Evolutionary conservation across 2,329 filamentous ascomycete genomes (phyloP).

Genomic region (Hymenoscyphus linearis): DNA sequence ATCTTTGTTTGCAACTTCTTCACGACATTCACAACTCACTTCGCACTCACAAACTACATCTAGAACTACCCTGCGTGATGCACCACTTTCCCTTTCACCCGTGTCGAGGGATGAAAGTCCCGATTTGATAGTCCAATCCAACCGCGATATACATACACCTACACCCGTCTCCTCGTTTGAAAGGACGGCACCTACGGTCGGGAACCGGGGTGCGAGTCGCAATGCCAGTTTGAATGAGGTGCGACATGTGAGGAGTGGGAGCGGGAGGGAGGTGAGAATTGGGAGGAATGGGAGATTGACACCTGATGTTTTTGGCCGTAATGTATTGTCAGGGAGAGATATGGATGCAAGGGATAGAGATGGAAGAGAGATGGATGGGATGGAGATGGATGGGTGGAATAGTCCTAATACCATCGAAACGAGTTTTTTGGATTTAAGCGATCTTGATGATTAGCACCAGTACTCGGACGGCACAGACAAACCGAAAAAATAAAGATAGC

Average conservation of each 20-base stretch:
- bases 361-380: no score
- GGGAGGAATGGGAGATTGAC: not conserved
- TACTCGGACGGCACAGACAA: no score
- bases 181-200: not conserved
- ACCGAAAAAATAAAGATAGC: no score
- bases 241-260: not conserved
- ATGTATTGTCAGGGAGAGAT: conserved; percentile 4
- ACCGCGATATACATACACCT: not conserved
- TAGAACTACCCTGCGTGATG: not conserved
- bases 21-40: not conserved
- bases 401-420: conserved; percentile 5
- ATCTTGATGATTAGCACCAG: conserved; percentile 8
- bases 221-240: conserved; percentile 1
- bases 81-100: not conserved
- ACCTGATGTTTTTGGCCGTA: not conserved
- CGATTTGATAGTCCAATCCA: not conserved
- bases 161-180: not conserved
- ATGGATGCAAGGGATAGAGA: not conserved
- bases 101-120: not conserved
- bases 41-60: not conserved
- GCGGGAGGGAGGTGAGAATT: not conserved
- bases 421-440: conserved; percentile 7
- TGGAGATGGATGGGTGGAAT: conserved; percentile 4
- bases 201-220: not conserved
- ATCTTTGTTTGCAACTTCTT: not conserved